Percentiles rank a stretch among this genome's conserved stretches.
Conservation (phyloP, 352 stramenopile species). For the Blastocystis hominis region DNA sequence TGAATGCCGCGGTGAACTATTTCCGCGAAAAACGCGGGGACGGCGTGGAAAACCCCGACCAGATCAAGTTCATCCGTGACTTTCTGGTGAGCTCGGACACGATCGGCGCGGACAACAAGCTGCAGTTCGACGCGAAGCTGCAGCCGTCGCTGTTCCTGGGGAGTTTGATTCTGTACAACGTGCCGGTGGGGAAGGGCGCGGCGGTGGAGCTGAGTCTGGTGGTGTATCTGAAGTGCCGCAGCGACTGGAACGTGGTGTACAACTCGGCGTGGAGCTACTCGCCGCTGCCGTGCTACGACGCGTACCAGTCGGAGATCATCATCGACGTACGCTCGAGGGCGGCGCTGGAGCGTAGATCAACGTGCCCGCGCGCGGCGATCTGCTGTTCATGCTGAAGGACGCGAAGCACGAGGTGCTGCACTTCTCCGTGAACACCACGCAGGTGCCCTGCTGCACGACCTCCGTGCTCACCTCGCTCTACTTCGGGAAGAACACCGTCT, state of each 20-base stretch:
- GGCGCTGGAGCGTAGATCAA: conserved; percentile 1
- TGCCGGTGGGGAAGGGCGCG: background rate
- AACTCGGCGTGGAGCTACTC: conserved; percentile 44
- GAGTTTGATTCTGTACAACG: conserved; percentile 48
- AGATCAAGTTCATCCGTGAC: conserved; percentile 56
- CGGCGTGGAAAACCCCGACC: conserved; percentile 41
- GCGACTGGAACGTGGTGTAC: conserved; percentile 52
- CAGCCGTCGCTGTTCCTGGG: conserved; percentile 41
- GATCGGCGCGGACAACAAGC: conserved; percentile 31
- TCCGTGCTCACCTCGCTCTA: conserved; percentile 22
- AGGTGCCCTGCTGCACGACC: conserved; percentile 20
- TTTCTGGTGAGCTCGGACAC: conserved; percentile 38
- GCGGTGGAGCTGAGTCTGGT: conserved; percentile 21
- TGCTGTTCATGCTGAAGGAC: conserved; percentile 51
- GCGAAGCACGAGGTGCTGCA: conserved; percentile 16
- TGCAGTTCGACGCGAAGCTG: conserved; percentile 46
- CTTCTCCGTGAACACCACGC: conserved; percentile 44
- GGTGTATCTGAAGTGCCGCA: conserved; percentile 48
- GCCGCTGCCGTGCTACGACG: background rate
- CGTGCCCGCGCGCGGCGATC: conserved; percentile 1
- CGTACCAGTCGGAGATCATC: conserved; percentile 39
- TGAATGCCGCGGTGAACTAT: conserved; percentile 53
- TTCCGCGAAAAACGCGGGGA: conserved; percentile 51
- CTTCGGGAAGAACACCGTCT: conserved; percentile 40
- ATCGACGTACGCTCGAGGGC: background rate